phyloP scores from a whole-genome alignment of 305 asterid species.

The Rubia tinctorum region DNA sequence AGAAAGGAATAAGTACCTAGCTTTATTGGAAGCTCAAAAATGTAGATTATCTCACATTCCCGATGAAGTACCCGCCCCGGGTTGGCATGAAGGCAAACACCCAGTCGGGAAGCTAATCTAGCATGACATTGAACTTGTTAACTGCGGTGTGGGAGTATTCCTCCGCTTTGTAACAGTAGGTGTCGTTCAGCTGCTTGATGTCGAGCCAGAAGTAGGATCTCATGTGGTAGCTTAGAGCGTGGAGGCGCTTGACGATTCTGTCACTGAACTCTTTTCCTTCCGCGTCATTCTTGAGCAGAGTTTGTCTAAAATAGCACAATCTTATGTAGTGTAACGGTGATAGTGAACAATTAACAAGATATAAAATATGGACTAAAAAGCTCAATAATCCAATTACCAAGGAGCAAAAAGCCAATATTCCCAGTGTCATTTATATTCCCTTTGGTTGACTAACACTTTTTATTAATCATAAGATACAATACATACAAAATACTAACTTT shows the following conservation, averaged over 20 bases:
- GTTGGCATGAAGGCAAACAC: no score
- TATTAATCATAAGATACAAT: neutral
- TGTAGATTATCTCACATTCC: no score
- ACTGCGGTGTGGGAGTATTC: slow-evolving; percentile 92
- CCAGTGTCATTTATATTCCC: neutral
- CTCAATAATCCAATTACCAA: neutral
- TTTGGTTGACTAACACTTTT: neutral
- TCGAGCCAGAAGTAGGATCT: slow-evolving; percentile 82
- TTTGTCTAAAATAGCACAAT: neutral
- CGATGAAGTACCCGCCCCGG: no score
- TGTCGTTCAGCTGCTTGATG: slow-evolving; percentile 67
- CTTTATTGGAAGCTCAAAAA: slow-evolving; percentile 41
- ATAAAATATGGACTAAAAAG: neutral
- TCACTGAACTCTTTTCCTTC: slow-evolving; percentile 56
- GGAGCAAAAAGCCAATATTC: neutral
- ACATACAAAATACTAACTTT: neutral
- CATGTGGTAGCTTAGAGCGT: slow-evolving; percentile 83
- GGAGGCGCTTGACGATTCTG: slow-evolving; percentile 57
- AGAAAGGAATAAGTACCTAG: slow-evolving; percentile 39
- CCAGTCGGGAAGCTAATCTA: no score
- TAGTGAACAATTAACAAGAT: no score
- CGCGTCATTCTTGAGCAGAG: slow-evolving; percentile 60
- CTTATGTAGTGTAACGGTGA: neutral
- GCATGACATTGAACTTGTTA: slow-evolving; percentile 66
- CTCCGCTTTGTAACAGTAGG: slow-evolving; percentile 77